Conservation (phyloP, 345 rosid species). For the Brassica juncea region DNA sequence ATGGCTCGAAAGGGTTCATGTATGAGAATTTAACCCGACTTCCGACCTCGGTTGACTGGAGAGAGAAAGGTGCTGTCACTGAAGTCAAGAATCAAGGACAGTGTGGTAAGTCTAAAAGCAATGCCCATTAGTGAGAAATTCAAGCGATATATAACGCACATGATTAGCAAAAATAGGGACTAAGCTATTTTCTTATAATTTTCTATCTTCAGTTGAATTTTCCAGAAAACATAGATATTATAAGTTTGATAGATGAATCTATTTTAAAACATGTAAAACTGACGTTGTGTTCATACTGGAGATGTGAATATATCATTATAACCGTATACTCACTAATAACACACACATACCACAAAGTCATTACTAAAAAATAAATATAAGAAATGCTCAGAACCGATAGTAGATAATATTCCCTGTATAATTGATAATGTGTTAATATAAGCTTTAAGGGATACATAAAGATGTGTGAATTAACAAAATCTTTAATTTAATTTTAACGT, state of each 20-base stretch:
- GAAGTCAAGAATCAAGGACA: constrained; percentile 73
- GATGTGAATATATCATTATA: background rate
- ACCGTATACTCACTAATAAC: background rate
- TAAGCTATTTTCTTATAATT: background rate
- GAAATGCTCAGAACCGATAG: background rate
- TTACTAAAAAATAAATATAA: background rate
- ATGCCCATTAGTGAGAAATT: background rate
- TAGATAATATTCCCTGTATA: background rate
- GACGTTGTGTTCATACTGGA: background rate
- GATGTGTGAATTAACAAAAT: background rate
- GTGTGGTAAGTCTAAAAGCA: constrained; percentile 53
- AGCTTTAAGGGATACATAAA: background rate
- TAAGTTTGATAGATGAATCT: background rate
- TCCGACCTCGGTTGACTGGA: constrained; percentile 69
- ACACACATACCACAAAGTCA: background rate
- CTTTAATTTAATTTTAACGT: too few relatives aligned
- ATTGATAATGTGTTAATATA: background rate
- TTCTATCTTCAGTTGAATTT: too few relatives aligned
- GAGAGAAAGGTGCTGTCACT: constrained; percentile 72
- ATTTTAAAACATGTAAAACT: background rate
- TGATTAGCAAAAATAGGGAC: background rate
- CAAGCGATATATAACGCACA: constrained; percentile 5
- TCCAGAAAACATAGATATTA: background rate
- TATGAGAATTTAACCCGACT: constrained; percentile 45
- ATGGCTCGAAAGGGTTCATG: constrained; percentile 57